These are phyloP conservation scores for Lichtheimia corymbifera DNA, from an alignment of 371 early-diverging fungal species.

Conservation along the genomic window DNA sequence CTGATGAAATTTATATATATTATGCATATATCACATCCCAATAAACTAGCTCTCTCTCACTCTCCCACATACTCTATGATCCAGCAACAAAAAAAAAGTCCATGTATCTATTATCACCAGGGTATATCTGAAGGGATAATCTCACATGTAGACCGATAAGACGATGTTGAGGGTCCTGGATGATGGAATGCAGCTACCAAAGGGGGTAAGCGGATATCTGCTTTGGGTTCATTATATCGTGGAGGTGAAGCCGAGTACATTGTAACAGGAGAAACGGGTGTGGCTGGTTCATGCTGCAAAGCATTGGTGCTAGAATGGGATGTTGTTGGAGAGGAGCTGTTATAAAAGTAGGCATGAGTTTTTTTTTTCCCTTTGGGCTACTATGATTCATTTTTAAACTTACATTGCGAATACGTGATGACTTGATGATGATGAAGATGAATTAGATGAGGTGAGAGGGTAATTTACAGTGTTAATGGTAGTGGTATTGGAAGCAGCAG, in stretches of 20 bases:
- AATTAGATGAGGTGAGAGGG: not conserved
- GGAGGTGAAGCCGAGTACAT: conserved; percentile 3
- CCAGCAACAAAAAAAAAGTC: too few relatives aligned
- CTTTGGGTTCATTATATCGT: not conserved
- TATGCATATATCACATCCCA: not conserved
- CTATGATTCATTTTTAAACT: not conserved
- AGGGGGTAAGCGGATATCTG: conserved; percentile 7
- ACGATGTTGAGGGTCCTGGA: not conserved
- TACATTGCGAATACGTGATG: not conserved
- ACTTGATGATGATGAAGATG: too few relatives aligned
- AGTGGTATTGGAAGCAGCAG: not conserved
- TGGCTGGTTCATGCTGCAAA: conserved; percentile 2
- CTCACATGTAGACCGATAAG: conserved; percentile 12
- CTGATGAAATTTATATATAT: conserved; percentile 15
- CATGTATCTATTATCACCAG: conserved; percentile 8
- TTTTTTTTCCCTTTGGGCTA: not conserved
- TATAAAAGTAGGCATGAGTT: not conserved
- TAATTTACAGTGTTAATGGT: not conserved
- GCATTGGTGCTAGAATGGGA: not conserved
- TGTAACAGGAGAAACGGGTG: not conserved
- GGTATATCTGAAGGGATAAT: conserved; percentile 11
- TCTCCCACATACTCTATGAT: not conserved
- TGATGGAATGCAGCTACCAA: not conserved
- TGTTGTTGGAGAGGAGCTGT: not conserved
- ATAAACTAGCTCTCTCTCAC: not conserved